Conservation (phyloP, 805 yeast genomes). For the Yarrowia sp. region DNA sequence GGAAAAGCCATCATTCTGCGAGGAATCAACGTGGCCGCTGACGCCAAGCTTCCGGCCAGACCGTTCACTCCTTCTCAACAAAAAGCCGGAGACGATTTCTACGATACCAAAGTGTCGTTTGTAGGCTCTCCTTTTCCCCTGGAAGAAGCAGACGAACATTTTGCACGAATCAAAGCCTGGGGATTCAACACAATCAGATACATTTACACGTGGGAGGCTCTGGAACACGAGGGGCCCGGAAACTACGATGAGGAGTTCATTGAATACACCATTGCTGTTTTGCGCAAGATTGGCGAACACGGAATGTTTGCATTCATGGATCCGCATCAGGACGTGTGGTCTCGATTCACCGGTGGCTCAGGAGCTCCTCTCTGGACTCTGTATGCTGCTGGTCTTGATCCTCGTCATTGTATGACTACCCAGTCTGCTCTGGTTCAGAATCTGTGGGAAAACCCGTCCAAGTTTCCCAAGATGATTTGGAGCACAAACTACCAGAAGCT, state of each 20-base stretch:
- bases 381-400: conserved; percentile 83
- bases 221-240: conserved; percentile 87
- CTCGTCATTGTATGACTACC: conserved; percentile 58
- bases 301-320: conserved; percentile 79
- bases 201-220: conserved; percentile 85
- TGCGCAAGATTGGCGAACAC: conserved; percentile 52
- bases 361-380: conserved; percentile 96
- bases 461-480: conserved; percentile 86
- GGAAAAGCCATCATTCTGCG: conserved; percentile 64
- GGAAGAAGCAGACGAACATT: conserved; percentile 65
- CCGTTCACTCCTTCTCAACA: conserved; percentile 42
- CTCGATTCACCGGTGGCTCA: conserved; percentile 80
- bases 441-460: conserved; percentile 42
- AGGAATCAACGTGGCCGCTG: conserved; percentile 80
- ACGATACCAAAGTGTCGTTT: conserved; percentile 74
- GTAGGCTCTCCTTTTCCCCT: conserved; percentile 79
- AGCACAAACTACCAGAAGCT: conserved; percentile 75
- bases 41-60: conserved; percentile 61
- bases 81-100: conserved; percentile 46
- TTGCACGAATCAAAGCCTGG: conserved; percentile 66
- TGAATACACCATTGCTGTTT: conserved; percentile 60
- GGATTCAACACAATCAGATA: conserved; percentile 80
- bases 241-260: conserved; percentile 73
- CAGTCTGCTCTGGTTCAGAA: conserved; percentile 78
- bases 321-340: conserved; percentile 95